Evolutionary conservation across 108 stramenopile genomes (phyloP).

Genomic region (Fragilaria radians): DNA sequence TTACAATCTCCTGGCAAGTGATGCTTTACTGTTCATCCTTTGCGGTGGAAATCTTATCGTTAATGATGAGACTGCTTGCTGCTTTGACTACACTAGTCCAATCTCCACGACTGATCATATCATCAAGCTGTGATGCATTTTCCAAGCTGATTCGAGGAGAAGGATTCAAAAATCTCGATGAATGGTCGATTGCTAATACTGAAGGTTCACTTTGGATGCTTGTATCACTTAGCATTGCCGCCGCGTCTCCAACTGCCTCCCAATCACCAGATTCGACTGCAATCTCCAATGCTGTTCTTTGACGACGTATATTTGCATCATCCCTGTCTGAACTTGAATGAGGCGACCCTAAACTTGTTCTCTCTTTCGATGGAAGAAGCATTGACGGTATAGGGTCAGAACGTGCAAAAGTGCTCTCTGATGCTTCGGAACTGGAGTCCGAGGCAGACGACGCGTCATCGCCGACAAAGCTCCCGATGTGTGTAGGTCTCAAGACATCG

Average conservation of each 20-base stretch:
- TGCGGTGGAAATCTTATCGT: background rate
- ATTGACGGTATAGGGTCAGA: background rate
- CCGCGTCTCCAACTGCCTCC: slow-evolving; percentile 81
- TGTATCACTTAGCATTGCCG: slow-evolving; percentile 44
- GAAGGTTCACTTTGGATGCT: slow-evolving; percentile 25
- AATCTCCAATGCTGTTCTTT: slow-evolving; percentile 26
- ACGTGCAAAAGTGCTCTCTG: background rate
- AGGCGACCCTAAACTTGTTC: background rate
- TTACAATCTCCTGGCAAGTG: too few relatives aligned
- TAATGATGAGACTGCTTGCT: slow-evolving; percentile 27
- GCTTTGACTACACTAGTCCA: slow-evolving; percentile 78
- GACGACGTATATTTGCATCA: background rate
- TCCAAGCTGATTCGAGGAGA: slow-evolving; percentile 10
- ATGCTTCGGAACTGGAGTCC: background rate
- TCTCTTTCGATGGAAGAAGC: background rate
- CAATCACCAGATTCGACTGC: slow-evolving; percentile 85
- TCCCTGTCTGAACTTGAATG: background rate
- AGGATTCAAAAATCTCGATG: slow-evolving; percentile 3
- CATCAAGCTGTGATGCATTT: slow-evolving; percentile 58
- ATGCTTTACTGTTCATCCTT: too few relatives aligned
- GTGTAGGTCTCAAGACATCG: slow-evolving; percentile 1
- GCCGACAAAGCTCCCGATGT: background rate
- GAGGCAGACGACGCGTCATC: background rate
- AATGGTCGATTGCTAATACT: slow-evolving; percentile 8
- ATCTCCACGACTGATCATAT: slow-evolving; percentile 70